phyloP scores from a whole-genome alignment of 1,139 yeast genomes.

The Meyerozyma sp. region DNA sequence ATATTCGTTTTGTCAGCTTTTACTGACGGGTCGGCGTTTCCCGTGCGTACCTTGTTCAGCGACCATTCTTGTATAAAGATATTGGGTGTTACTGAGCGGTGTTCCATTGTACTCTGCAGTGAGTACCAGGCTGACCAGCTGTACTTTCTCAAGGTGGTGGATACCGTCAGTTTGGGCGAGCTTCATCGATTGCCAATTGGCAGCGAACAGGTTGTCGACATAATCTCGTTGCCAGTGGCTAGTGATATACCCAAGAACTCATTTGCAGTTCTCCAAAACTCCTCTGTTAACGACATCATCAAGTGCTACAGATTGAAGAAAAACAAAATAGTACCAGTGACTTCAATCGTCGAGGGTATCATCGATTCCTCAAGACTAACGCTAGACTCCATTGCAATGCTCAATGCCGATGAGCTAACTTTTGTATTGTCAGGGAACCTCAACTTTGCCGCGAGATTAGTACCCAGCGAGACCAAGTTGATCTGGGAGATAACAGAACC shows the following conservation, averaged over 20 bases:
- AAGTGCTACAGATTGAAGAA: background rate
- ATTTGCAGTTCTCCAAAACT: background rate
- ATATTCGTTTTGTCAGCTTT: background rate
- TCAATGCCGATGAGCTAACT: conserved; percentile 2
- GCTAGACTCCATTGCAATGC: conserved; percentile 3
- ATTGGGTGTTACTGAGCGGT: background rate
- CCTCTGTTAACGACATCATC: background rate
- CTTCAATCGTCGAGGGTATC: background rate
- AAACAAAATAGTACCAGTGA: background rate
- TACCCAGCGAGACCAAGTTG: background rate
- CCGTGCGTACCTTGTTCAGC: background rate
- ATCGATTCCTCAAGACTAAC: background rate
- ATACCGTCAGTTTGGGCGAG: background rate
- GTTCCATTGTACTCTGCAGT: background rate
- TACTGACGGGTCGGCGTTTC: background rate
- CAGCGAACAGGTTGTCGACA: background rate
- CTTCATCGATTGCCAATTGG: background rate
- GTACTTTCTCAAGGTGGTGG: background rate
- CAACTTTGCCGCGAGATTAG: conserved; percentile 2
- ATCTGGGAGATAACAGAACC: background rate
- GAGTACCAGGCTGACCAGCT: background rate
- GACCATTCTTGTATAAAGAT: background rate
- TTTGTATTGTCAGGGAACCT: conserved; percentile 6
- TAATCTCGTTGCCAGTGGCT: background rate
- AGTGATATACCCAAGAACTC: background rate